These are phyloP conservation scores for Aspergillus fumigatus DNA, from an alignment of 2,329 filamentous ascomycete genomes.

Conservation along the genomic window DNA sequence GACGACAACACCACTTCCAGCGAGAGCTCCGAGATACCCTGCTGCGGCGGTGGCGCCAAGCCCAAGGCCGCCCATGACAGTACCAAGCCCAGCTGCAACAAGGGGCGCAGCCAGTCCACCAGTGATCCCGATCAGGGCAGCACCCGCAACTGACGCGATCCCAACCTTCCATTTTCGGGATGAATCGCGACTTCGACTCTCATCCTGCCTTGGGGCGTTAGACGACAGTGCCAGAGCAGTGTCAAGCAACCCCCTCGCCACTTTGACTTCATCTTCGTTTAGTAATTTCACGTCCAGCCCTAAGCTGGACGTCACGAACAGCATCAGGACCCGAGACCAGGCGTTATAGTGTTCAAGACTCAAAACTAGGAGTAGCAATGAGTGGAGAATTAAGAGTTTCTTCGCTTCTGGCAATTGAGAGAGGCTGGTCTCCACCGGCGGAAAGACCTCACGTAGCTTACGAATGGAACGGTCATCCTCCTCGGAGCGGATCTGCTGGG, in stretches of 20 bases:
- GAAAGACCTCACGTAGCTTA: conserved; percentile 44
- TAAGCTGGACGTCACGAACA: conserved; percentile 66
- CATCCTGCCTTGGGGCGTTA: conserved; percentile 70
- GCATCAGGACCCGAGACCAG: conserved; percentile 66
- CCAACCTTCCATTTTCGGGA: conserved; percentile 75
- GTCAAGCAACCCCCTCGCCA: conserved; percentile 69
- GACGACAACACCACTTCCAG: conserved; percentile 73
- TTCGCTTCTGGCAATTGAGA: conserved; percentile 35
- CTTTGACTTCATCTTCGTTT: conserved; percentile 66
- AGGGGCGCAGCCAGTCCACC: conserved; percentile 74
- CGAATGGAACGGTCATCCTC: conserved; percentile 23
- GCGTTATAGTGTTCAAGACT: conserved; percentile 74
- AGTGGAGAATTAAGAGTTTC: conserved; percentile 64
- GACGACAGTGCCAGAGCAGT: conserved; percentile 73
- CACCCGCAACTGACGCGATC: conserved; percentile 80
- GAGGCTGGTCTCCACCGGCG: conserved; percentile 58
- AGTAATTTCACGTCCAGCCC: conserved; percentile 62
- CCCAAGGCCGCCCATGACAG: conserved; percentile 70
- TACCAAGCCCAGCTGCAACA: conserved; percentile 72
- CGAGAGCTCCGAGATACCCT: conserved; percentile 72
- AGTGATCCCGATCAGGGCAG: conserved; percentile 78
- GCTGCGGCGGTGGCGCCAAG: conserved; percentile 71
- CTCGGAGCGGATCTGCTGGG: conserved; percentile 18
- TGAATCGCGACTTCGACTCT: conserved; percentile 62
- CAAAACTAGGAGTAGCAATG: conserved; percentile 66